Evolutionary conservation across 805 yeast species (phyloP).

Genomic region (Wickerhamiella nectarea): DNA sequence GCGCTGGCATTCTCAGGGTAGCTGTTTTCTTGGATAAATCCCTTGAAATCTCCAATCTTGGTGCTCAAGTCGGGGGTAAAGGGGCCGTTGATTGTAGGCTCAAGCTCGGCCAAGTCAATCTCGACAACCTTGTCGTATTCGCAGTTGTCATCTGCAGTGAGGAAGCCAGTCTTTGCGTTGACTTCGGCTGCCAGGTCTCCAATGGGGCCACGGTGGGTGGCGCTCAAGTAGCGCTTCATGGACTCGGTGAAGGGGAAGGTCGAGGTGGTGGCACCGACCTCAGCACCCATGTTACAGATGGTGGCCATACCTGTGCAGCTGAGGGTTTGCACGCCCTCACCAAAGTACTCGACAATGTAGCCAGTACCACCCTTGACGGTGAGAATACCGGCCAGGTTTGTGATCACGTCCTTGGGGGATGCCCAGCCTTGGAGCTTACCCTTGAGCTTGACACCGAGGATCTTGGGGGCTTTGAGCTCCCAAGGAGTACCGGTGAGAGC

Average conservation of each 20-base stretch:
- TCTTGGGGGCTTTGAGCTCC: constrained; percentile 96
- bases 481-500: constrained; percentile 95
- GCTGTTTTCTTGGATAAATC: constrained; percentile 51
- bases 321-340: constrained; percentile 78
- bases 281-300: constrained; percentile 99
- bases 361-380: constrained; percentile 99
- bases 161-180: constrained; percentile 40
- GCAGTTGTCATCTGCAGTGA: constrained; percentile 76
- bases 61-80: constrained; percentile 97
- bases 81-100: constrained; percentile 96
- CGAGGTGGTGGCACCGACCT: constrained; percentile 97
- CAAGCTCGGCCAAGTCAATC: constrained; percentile 71
- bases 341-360: constrained; percentile 88
- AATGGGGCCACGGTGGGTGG: constrained; percentile 73
- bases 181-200: constrained; percentile 65
- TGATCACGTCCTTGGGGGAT: constrained; percentile 93
- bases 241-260: constrained; percentile 87
- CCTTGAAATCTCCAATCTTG: constrained; percentile 70
- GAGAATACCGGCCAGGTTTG: constrained; percentile 77
- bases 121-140: constrained; percentile 88
- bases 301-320: constrained; percentile 99
- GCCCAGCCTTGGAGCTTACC: constrained; percentile 89
- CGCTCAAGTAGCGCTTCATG: constrained; percentile 61
- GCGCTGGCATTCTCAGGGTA: constrained; percentile 86
- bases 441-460: constrained; percentile 84